These are phyloP conservation scores for Gigaspora rosea DNA, from an alignment of 192 early-diverging fungal species.

Conservation along the genomic window DNA sequence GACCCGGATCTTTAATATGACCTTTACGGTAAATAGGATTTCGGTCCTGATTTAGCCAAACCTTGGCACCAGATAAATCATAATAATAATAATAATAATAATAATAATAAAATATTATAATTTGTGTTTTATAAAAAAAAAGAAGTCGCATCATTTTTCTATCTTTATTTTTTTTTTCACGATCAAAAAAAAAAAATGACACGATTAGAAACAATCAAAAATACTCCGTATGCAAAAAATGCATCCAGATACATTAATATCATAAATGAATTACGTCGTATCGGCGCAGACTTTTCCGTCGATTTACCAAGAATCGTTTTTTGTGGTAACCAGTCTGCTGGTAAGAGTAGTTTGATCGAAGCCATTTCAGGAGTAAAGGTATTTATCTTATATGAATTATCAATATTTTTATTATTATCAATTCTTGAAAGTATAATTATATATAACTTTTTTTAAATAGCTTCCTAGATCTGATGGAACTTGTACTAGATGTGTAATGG, in stretches of 20 bases:
- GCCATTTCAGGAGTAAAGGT: constrained; percentile 51
- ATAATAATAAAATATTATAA: too few species aligned
- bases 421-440: neutral
- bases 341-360: constrained; percentile 55
- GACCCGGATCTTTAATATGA: too few species aligned
- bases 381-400: neutral
- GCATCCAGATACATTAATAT: neutral
- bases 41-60: too few species aligned
- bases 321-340: constrained; percentile 57
- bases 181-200: neutral
- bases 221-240: constrained; percentile 12
- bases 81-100: too few species aligned
- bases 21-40: too few species aligned
- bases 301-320: constrained; percentile 61
- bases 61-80: too few species aligned
- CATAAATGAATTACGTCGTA: neutral
- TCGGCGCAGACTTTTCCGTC: constrained; percentile 19
- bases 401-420: neutral
- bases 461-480: constrained; percentile 55
- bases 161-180: too few species aligned
- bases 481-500: constrained; percentile 58
- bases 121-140: too few species aligned
- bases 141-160: too few species aligned
- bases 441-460: neutral
- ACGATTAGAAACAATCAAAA: neutral